phyloP scores from a whole-genome alignment of 2,329 filamentous ascomycete genomes.

The Xenoacremonium recifei region DNA sequence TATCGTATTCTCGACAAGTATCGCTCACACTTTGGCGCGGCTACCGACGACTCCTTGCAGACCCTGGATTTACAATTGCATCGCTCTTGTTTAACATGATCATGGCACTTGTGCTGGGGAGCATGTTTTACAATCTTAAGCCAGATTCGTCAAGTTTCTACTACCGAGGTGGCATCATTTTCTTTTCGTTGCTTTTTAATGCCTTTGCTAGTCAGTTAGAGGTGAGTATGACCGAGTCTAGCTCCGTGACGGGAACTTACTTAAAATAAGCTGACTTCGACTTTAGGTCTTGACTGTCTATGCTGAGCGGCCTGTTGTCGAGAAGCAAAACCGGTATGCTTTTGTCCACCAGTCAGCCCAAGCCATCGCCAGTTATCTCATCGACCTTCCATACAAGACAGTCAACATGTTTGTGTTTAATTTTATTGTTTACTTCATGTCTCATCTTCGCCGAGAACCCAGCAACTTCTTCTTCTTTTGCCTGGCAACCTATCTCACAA shows the following conservation, averaged over 20 bases:
- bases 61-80: constrained; percentile 38
- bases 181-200: constrained; percentile 52
- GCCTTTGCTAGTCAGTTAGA: constrained; percentile 39
- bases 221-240: constrained; percentile 15
- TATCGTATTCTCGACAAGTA: constrained; percentile 45
- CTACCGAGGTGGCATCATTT: constrained; percentile 46
- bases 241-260: not conserved
- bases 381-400: constrained; percentile 24
- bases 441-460: constrained; percentile 56
- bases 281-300: constrained; percentile 28
- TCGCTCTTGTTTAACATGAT: constrained; percentile 44
- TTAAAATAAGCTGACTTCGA: not conserved
- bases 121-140: constrained; percentile 47
- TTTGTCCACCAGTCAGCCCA: constrained; percentile 33
- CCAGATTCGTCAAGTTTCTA: constrained; percentile 45
- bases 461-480: constrained; percentile 62
- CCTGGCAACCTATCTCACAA: constrained; percentile 36
- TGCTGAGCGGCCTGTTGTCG: constrained; percentile 29
- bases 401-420: constrained; percentile 27
- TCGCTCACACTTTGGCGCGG: constrained; percentile 41
- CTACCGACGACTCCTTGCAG: constrained; percentile 36
- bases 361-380: constrained; percentile 24
- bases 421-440: constrained; percentile 61
- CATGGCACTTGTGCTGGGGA: constrained; percentile 52
- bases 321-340: constrained; percentile 35